These are phyloP conservation scores for Hericium coralloides DNA, from an alignment of 768 basidiomycete genomes.

Conservation along the genomic window DNA sequence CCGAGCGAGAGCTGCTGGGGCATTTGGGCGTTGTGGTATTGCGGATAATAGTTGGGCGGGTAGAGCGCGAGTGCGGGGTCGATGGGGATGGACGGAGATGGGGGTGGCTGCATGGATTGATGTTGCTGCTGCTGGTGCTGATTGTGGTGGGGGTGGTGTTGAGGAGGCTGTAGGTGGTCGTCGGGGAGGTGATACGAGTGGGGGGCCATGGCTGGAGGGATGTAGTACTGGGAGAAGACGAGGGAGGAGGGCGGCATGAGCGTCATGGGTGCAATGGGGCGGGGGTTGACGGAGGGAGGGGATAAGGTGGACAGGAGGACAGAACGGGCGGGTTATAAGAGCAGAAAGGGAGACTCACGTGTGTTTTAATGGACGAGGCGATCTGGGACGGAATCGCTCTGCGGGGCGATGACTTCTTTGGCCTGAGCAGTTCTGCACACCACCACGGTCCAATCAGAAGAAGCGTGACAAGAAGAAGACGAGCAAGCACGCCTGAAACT, in stretches of 20 bases:
- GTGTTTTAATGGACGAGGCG: not conserved
- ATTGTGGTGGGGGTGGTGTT: conserved; percentile 32
- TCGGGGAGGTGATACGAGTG: conserved; percentile 27
- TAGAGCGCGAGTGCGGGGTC: conserved; percentile 70
- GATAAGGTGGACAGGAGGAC: not conserved
- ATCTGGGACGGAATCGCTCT: not conserved
- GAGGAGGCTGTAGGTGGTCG: conserved; percentile 33
- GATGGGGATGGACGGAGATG: conserved; percentile 55
- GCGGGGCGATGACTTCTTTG: no score
- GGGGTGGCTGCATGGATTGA: conserved; percentile 44
- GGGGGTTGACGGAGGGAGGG: not conserved
- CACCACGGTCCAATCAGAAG: not conserved
- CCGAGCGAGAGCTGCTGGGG: conserved; percentile 43
- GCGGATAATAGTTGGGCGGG: conserved; percentile 46
- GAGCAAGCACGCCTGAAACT: no score
- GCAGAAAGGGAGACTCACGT: not conserved
- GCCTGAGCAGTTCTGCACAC: no score
- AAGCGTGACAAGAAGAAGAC: no score
- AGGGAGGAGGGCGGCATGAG: conserved; percentile 5
- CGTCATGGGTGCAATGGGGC: not conserved
- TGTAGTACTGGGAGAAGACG: conserved; percentile 22
- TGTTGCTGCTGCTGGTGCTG: conserved; percentile 6
- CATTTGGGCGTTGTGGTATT: conserved; percentile 38
- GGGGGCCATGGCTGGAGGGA: conserved; percentile 18
- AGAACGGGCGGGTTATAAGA: not conserved